Evolutionary conservation across 2,329 filamentous ascomycete species (phyloP).

Genomic region (Daldinia eschscholtzii): DNA sequence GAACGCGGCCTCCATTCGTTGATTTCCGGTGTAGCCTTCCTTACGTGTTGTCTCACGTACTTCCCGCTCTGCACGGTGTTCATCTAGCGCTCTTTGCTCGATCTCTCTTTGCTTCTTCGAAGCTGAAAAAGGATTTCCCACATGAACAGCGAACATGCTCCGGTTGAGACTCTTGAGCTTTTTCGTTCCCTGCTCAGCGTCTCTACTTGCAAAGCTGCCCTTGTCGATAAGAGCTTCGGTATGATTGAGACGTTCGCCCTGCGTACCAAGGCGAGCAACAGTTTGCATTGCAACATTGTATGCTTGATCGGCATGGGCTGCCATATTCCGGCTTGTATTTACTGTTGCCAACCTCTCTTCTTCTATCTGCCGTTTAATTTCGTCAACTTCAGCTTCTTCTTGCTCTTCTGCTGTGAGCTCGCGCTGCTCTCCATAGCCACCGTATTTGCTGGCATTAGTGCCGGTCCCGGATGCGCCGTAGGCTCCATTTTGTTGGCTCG

Average conservation of each 20-base stretch:
- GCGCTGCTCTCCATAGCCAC: constrained; percentile 75
- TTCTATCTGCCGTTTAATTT: constrained; percentile 79
- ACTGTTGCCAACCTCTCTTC: constrained; percentile 83
- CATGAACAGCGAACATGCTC: constrained; percentile 90
- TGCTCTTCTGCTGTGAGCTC: constrained; percentile 85
- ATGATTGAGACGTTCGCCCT: constrained; percentile 85
- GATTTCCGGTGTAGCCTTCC: constrained; percentile 64
- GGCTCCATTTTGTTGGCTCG: constrained; percentile 17
- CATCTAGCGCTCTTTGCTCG: constrained; percentile 77
- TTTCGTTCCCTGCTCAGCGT: constrained; percentile 82
- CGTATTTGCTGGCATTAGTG: constrained; percentile 53
- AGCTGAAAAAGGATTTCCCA: constrained; percentile 82
- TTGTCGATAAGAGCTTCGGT: constrained; percentile 84
- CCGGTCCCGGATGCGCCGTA: constrained; percentile 39
- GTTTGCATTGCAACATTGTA: constrained; percentile 79
- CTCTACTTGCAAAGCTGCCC: constrained; percentile 70
- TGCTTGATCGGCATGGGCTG: too few species aligned
- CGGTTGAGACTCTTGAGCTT: constrained; percentile 88
- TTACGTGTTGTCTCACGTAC: constrained; percentile 73
- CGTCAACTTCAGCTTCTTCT: constrained; percentile 78
- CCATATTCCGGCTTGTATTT: too few species aligned
- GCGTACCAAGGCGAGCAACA: constrained; percentile 78
- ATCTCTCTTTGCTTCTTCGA: too few species aligned
- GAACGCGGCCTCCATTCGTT: constrained; percentile 67
- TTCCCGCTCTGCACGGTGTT: constrained; percentile 74